Base-by-base conservation (phyloP, 768 basidiomycete species). In the Agrocybe pediades region DNA sequence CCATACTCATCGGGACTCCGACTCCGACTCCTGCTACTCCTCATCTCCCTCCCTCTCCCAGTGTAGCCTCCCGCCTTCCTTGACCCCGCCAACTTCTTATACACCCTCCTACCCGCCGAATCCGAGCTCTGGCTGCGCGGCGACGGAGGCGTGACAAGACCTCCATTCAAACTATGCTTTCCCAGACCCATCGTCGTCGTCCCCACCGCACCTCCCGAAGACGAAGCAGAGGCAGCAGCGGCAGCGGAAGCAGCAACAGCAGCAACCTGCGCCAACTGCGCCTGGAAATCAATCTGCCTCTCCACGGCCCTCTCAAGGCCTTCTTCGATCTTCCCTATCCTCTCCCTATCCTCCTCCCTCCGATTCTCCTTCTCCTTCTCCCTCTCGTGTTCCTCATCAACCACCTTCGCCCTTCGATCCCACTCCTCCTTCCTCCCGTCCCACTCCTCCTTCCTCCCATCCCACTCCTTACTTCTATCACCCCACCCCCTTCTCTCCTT, bases 381-480 rank as follows among this genome's bases (percentile, higher is more conserved):
- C 55, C 70, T 74, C 36, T 78, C 79, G n/a, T 87, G 57, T 3
- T 81, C 77, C 13, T 73, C 69, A 59, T 87, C 84, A n/a, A 86
- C 71, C 8, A 68, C 67, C 11, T 77, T 73, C 48, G 81, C 73
- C 50, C 83, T 78, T 6, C 54, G 53, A 36, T 65, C 56, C 48
- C 49, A 51, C 45, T 58, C 49, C 17, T 47, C 46, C 4, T 85
- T 78, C 11, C 91, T 92, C 17, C 79, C 74, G 36, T 78, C 75
- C 9, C 97, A 76, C 17, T 91, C 77, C 56, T 88, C 87, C 3
- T 93, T 78, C 69, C 96, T 94, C 30, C 81, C 76, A 2, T 78
- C 79, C 93, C 93, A 97, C 51, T 90, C 88, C 58, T 91, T 87
- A 61, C 87, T 83, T 27, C 95, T 85, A 24, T 69, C 73, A 36